These are phyloP conservation scores for Penicillium sp. DNA, from an alignment of 2,329 filamentous ascomycete species.

Conservation along the genomic window DNA sequence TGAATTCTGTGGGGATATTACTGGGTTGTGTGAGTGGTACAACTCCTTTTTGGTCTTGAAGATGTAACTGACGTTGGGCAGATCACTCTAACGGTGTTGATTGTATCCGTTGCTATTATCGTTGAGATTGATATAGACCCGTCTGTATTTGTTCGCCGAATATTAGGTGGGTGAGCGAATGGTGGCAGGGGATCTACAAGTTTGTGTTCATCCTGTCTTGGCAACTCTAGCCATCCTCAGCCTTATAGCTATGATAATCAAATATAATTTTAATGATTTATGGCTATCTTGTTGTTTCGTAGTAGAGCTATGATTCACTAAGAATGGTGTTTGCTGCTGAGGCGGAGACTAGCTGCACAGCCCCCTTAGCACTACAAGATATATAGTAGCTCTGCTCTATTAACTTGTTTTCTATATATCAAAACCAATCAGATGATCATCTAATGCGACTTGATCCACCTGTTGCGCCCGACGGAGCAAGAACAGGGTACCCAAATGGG, in stretches of 20 bases:
- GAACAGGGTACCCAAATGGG: background rate
- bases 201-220: background rate
- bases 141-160: background rate
- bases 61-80: conserved; percentile 9
- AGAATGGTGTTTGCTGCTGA: background rate
- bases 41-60: background rate
- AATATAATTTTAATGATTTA: background rate
- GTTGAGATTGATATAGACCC: conserved; percentile 15
- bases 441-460: background rate
- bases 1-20: conserved; percentile 50
- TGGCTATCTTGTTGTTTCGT: background rate
- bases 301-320: background rate
- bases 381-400: background rate
- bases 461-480: background rate
- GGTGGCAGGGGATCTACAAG: background rate
- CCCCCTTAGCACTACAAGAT: background rate
- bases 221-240: background rate
- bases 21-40: conserved; percentile 50
- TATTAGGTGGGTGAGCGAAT: background rate
- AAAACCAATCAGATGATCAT: background rate
- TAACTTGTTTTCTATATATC: background rate
- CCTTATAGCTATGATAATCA: background rate
- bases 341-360: background rate
- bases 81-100: conserved; percentile 21
- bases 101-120: conserved; percentile 21